Conservation (phyloP, 2,329 filamentous ascomycete genomes). For the Ciborinia camelliae region DNA sequence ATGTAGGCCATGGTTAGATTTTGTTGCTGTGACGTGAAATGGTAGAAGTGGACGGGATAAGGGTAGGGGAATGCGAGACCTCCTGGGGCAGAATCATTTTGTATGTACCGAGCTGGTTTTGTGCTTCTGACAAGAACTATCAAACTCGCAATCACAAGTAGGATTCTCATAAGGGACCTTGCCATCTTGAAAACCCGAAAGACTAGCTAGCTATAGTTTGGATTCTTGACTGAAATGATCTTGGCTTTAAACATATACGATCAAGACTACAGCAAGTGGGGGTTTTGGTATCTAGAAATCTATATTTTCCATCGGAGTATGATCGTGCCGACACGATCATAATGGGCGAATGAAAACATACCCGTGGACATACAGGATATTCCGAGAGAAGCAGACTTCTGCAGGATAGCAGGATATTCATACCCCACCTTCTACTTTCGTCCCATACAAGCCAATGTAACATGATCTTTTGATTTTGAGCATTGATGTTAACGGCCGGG, state of each 20-base stretch:
- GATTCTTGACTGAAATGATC: not conserved
- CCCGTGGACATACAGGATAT: not conserved
- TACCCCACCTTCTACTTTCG: not conserved
- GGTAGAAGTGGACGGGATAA: constrained; percentile 1
- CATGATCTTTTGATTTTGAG: not conserved
- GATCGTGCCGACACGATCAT: not conserved
- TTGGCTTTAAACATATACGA: not conserved
- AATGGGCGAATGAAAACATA: not conserved
- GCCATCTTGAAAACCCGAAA: not conserved
- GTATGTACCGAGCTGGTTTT: not conserved
- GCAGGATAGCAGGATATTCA: not conserved
- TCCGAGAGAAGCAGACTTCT: not conserved
- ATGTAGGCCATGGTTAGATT: constrained; percentile 5
- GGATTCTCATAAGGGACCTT: not conserved
- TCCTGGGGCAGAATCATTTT: not conserved
- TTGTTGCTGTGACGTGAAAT: constrained; percentile 39
- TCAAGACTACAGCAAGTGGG: not conserved
- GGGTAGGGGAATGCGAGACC: not conserved
- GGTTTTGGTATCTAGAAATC: not conserved
- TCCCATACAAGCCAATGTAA: not conserved
- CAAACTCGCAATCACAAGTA: not conserved
- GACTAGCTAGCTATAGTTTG: too few species aligned
- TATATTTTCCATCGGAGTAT: not conserved
- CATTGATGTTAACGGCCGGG: too few species aligned
- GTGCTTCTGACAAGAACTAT: not conserved